These are phyloP conservation scores for Cornus florida DNA, from an alignment of 148 eudicot genomes.

Conservation along the genomic window DNA sequence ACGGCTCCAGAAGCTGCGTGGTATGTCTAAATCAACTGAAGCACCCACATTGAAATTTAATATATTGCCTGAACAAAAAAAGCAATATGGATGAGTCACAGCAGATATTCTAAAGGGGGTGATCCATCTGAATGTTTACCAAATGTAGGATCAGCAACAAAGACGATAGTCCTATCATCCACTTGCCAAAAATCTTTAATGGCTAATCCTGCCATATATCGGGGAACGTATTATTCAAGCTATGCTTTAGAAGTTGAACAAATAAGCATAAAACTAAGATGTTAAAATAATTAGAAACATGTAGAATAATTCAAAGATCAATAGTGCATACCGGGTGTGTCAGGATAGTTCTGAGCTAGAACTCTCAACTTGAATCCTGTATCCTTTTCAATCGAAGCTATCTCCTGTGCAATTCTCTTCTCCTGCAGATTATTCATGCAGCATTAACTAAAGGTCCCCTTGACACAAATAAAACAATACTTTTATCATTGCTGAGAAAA, in stretches of 20 bases:
- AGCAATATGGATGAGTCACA: background rate
- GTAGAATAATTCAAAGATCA: background rate
- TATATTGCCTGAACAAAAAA: constrained; percentile 65
- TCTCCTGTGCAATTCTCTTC: constrained; percentile 66
- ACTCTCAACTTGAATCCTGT: constrained; percentile 89
- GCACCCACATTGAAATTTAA: constrained; percentile 88
- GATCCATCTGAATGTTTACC: constrained; percentile 36
- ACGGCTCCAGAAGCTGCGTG: constrained; percentile 95
- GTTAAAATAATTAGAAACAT: background rate
- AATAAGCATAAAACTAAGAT: background rate
- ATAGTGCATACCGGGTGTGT: constrained; percentile 76
- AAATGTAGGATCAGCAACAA: constrained; percentile 96
- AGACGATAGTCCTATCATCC: constrained; percentile 87
- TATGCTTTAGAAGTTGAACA: background rate
- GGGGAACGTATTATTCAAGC: background rate
- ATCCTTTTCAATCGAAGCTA: constrained; percentile 73
- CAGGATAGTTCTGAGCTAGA: constrained; percentile 94
- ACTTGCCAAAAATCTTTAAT: constrained; percentile 93
- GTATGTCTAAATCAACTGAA: constrained; percentile 76
- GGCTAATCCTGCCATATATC: constrained; percentile 64
- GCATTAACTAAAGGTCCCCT: background rate
- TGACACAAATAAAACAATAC: background rate
- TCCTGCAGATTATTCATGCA: constrained; percentile 41
- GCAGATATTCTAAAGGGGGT: background rate
- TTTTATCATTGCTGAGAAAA: background rate